A percentile compares a stretch with the other conserved stretches of the same genome.
These are phyloP conservation scores for Biancaea sappan DNA, from an alignment of 306 rosid species.

Conservation along the genomic window DNA sequence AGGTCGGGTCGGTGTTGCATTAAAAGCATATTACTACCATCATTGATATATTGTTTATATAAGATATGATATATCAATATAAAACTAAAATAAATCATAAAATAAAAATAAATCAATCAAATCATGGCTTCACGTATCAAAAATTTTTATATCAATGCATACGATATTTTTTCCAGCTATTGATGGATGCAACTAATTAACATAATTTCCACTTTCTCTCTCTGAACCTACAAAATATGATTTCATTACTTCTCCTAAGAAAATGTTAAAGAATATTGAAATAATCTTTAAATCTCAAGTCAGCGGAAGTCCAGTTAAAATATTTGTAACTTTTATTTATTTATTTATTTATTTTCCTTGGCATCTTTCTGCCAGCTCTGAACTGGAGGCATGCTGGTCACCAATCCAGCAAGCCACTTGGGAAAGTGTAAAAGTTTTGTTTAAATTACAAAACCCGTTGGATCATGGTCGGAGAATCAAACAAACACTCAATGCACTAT, in stretches of 20 bases:
- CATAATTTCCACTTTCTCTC: neutral
- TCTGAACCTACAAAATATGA: neutral
- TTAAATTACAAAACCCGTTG: neutral
- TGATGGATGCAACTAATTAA: neutral
- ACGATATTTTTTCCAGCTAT: too few relatives aligned
- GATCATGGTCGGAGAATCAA: neutral
- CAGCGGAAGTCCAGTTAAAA: constrained; percentile 1
- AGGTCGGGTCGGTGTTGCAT: neutral
- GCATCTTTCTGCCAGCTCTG: neutral
- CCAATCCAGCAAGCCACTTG: neutral
- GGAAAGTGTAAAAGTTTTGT: neutral
- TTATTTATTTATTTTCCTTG: neutral
- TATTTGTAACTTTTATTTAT: constrained; percentile 18
- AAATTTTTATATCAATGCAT: too few relatives aligned
- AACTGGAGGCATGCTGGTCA: neutral
- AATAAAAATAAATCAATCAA: too few relatives aligned
- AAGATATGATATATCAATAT: too few relatives aligned
- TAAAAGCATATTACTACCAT: constrained; percentile 5
- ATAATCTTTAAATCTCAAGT: constrained; percentile 18
- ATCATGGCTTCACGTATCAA: too few relatives aligned
- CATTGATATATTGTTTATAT: too few relatives aligned
- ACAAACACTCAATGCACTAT: constrained; percentile 5
- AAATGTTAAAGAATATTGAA: constrained; percentile 4
- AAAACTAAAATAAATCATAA: too few relatives aligned
- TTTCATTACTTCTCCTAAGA: neutral